phyloP scores from a whole-genome alignment of 2,329 filamentous ascomycete species.

The Apiospora koreana region DNA sequence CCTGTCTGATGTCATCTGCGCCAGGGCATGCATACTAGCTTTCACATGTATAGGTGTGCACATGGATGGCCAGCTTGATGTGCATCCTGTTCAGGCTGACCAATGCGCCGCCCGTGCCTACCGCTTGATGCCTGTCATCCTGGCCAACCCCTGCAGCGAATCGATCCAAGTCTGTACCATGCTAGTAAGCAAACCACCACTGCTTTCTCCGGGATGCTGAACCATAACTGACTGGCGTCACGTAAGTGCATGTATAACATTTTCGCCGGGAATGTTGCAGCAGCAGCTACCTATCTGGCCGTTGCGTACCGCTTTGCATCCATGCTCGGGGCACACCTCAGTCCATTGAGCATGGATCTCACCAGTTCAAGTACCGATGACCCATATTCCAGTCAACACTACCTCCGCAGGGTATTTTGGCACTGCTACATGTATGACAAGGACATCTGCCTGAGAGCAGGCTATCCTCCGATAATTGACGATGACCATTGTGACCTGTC shows the following conservation, averaged over 20 bases:
- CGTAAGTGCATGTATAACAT: conserved; percentile 43
- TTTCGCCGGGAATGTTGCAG: conserved; percentile 47
- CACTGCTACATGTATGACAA: conserved; percentile 56
- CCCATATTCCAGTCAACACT: conserved; percentile 29
- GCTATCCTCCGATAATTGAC: conserved; percentile 51
- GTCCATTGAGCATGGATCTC: conserved; percentile 15
- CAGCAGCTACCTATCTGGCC: conserved; percentile 44
- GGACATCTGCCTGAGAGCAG: conserved; percentile 54
- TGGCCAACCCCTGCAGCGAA: conserved; percentile 45
- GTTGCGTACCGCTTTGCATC: conserved; percentile 49
- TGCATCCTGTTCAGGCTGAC: conserved; percentile 38
- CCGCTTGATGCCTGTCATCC: conserved; percentile 38
- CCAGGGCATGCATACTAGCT: conserved; percentile 49
- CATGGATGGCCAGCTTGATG: conserved; percentile 18
- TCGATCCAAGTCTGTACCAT: conserved; percentile 48
- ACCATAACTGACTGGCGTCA: neutral
- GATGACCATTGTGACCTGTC: conserved; percentile 56
- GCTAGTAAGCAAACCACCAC: conserved; percentile 40
- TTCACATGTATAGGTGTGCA: conserved; percentile 43
- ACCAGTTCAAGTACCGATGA: conserved; percentile 9
- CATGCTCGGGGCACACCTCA: conserved; percentile 48
- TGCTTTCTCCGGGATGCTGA: neutral
- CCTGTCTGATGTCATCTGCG: conserved; percentile 26
- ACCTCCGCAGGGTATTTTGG: conserved; percentile 52
- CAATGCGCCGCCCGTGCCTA: conserved; percentile 41